Percentiles rank a stretch among this genome's conserved stretches.
Evolutionary conservation across 2,329 filamentous ascomycete species (phyloP).

Genomic region (Xylariaceae sp.): DNA sequence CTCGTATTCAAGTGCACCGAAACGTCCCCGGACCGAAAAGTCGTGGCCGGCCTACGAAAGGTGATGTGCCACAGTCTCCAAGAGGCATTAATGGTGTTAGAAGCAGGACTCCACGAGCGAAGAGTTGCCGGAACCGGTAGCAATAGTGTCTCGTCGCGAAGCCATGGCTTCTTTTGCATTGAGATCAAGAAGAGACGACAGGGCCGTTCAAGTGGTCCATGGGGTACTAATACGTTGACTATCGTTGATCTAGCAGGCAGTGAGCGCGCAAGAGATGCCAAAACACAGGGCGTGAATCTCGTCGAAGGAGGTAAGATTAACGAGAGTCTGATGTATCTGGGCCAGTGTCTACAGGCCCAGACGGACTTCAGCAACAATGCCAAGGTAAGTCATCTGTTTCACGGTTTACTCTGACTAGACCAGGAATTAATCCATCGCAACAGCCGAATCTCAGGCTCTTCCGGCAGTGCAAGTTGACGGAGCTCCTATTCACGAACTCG

Average conservation of each 20-base stretch:
- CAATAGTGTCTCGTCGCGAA: slow-evolving; percentile 87
- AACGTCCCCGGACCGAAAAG: slow-evolving; percentile 80
- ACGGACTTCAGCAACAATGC: slow-evolving; percentile 68
- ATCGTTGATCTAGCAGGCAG: slow-evolving; percentile 92
- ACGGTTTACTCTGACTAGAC: neutral
- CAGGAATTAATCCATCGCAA: slow-evolving; percentile 12
- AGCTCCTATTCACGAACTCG: slow-evolving; percentile 81
- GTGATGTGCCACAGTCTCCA: slow-evolving; percentile 76
- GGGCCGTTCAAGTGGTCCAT: slow-evolving; percentile 50
- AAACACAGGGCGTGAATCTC: slow-evolving; percentile 86
- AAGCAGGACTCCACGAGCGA: slow-evolving; percentile 81
- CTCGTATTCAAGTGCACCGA: slow-evolving; percentile 92
- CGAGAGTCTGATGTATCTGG: slow-evolving; percentile 95
- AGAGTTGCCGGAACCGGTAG: slow-evolving; percentile 85
- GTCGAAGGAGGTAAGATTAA: slow-evolving; percentile 98
- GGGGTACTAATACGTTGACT: slow-evolving; percentile 74
- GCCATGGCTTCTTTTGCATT: slow-evolving; percentile 92
- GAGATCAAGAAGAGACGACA: slow-evolving; percentile 78
- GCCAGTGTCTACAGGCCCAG: slow-evolving; percentile 94
- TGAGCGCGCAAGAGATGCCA: slow-evolving; percentile 86
- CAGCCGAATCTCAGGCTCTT: slow-evolving; percentile 71
- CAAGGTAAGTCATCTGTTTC: slow-evolving; percentile 51
- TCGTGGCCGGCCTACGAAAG: slow-evolving; percentile 88
- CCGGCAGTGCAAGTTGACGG: slow-evolving; percentile 79
- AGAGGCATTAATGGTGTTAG: slow-evolving; percentile 84